These are phyloP conservation scores for Pestalotiopsis sp. DNA, from an alignment of 2,329 filamentous ascomycete genomes.

Conservation along the genomic window DNA sequence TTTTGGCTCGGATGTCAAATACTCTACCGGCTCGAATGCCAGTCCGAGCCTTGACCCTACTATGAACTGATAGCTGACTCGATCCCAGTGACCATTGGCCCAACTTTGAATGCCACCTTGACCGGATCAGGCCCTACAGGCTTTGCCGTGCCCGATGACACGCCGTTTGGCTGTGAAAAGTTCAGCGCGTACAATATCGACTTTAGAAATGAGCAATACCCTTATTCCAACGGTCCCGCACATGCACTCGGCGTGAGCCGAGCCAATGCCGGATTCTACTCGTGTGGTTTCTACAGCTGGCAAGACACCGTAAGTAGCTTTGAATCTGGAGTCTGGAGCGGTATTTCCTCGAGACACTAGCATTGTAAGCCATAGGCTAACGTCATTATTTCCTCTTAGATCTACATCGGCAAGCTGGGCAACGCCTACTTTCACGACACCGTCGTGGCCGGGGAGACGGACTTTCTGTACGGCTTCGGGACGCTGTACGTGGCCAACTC, in stretches of 20 bases:
- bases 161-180: slow-evolving; percentile 64
- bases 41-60: slow-evolving; percentile 57
- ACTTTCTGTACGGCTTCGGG: slow-evolving; percentile 71
- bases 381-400: not conserved
- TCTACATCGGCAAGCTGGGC: slow-evolving; percentile 66
- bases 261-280: slow-evolving; percentile 69
- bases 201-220: slow-evolving; percentile 61
- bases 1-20: not conserved
- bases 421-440: slow-evolving; percentile 66
- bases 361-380: not conserved
- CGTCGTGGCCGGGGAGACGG: slow-evolving; percentile 65
- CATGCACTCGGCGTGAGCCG: slow-evolving; percentile 65
- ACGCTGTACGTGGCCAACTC: slow-evolving; percentile 63
- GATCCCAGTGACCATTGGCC: slow-evolving; percentile 58
- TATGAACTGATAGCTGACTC: not conserved
- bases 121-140: slow-evolving; percentile 66
- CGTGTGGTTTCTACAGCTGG: slow-evolving; percentile 67
- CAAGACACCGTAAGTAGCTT: slow-evolving; percentile 59
- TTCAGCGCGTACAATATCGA: slow-evolving; percentile 71
- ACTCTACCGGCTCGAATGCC: too few relatives aligned
- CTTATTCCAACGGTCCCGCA: slow-evolving; percentile 54
- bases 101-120: slow-evolving; percentile 63
- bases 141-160: slow-evolving; percentile 59
- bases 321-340: too few relatives aligned
- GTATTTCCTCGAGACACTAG: not conserved